Evolutionary conservation across 257 asterid species (phyloP).

Genomic region (Capsicum rhomboideum): DNA sequence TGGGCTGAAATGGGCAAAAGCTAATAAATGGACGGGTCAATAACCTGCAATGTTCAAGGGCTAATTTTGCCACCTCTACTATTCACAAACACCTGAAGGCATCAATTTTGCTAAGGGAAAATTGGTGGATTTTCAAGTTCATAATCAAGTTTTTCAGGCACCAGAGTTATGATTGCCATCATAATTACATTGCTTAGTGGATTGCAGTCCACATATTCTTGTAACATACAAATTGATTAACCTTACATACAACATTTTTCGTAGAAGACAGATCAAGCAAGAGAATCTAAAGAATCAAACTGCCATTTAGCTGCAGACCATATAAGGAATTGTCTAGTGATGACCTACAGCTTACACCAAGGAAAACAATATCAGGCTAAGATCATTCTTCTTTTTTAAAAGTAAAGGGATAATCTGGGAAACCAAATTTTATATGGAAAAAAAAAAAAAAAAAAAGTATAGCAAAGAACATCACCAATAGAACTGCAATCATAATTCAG

Average conservation of each 20-base stretch:
- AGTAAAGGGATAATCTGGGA: background rate
- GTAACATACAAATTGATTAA: background rate
- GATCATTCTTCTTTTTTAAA: background rate
- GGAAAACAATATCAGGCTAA: background rate
- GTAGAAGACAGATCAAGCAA: background rate
- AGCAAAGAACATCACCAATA: background rate
- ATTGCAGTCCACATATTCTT: background rate
- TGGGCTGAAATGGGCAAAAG: no score
- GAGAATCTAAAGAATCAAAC: background rate
- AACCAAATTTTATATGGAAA: background rate
- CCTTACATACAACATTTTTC: background rate
- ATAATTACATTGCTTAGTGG: background rate
- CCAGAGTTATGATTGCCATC: background rate
- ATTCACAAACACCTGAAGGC: background rate
- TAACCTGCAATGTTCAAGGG: no score
- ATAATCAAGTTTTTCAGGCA: background rate
- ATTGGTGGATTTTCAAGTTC: background rate
- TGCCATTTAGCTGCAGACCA: background rate
- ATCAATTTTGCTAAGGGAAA: background rate
- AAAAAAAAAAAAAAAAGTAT: background rate
- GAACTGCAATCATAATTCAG: background rate
- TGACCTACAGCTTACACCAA: background rate
- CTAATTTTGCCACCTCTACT: background rate
- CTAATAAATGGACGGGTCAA: no score
- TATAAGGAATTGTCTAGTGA: background rate